Evolutionary conservation across 805 yeast species (phyloP).

Genomic region (Ogataea pignaliae): DNA sequence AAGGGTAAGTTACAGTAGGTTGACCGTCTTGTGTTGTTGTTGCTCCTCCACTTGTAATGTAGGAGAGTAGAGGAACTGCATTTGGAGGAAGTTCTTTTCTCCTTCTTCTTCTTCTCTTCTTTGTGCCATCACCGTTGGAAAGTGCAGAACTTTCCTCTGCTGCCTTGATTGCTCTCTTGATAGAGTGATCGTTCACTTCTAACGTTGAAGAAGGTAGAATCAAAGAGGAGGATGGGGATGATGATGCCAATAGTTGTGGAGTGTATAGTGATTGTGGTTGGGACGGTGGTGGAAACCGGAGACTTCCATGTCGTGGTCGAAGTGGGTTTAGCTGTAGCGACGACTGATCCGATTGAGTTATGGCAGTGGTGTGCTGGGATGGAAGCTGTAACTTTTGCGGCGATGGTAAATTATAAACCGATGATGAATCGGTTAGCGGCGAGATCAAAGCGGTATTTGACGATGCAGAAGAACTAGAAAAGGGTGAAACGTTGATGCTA

Average conservation of each 20-base stretch:
- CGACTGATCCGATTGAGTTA: too few species aligned
- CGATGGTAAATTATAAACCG: not conserved
- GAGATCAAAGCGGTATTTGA: not conserved
- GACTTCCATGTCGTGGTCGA: too few species aligned
- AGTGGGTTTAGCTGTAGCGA: not conserved
- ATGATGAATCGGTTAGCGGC: not conserved
- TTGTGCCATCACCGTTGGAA: not conserved
- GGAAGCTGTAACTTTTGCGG: conserved; percentile 2
- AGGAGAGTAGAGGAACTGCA: not conserved
- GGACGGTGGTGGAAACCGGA: not conserved
- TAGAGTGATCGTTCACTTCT: not conserved
- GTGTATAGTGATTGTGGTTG: not conserved
- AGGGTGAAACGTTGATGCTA: not conserved
- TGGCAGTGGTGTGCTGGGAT: not conserved
- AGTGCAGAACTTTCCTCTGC: not conserved
- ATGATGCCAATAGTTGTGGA: not conserved
- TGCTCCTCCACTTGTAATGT: too few species aligned
- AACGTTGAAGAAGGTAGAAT: not conserved
- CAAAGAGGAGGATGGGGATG: not conserved
- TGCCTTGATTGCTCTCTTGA: not conserved
- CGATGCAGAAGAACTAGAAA: not conserved
- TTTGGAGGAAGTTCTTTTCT: not conserved
- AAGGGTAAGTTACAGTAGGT: conserved; percentile 27
- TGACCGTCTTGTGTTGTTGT: conserved; percentile 1
- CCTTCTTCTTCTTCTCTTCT: conserved; percentile 4